phyloP scores from a whole-genome alignment of 2,329 filamentous ascomycete genomes.

The Cladophialophora carrionii region DNA sequence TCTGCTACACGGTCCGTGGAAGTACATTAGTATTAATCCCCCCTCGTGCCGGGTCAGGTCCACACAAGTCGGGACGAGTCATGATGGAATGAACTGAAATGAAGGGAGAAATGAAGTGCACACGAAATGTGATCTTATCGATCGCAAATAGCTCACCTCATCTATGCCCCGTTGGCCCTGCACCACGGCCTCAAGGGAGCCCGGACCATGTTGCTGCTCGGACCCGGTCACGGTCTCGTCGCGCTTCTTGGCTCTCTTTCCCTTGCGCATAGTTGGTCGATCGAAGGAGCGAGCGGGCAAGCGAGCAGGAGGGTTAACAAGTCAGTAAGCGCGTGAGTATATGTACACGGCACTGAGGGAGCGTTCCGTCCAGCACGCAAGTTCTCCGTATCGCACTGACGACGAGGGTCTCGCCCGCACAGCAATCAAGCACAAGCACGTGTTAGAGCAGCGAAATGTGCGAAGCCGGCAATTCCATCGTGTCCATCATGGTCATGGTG shows the following conservation, averaged over 20 bases:
- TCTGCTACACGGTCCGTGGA: not conserved
- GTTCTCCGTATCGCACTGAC: not conserved
- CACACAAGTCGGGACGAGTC: too few relatives aligned
- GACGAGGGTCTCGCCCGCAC: not conserved
- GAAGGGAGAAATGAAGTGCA: not conserved
- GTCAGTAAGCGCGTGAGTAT: not conserved
- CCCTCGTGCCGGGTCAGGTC: not conserved
- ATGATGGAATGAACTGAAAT: not conserved
- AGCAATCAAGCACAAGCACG: not conserved
- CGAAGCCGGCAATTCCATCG: conserved; percentile 15
- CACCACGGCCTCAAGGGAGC: not conserved
- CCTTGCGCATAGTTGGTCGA: not conserved
- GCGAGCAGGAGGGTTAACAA: not conserved
- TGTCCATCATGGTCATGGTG: conserved; percentile 12
- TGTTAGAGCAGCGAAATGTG: conserved; percentile 24
- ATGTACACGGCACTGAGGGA: too few relatives aligned
- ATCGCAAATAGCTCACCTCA: not conserved
- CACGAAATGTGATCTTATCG: not conserved
- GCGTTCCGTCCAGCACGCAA: too few relatives aligned
- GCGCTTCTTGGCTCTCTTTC: not conserved
- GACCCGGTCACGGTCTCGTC: not conserved
- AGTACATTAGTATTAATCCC: not conserved
- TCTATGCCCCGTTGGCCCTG: not conserved
- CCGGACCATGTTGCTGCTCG: not conserved
- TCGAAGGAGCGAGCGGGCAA: not conserved